Conservation (phyloP, 371 early-diverging fungal genomes). For the Apophysomyces elegans region DNA sequence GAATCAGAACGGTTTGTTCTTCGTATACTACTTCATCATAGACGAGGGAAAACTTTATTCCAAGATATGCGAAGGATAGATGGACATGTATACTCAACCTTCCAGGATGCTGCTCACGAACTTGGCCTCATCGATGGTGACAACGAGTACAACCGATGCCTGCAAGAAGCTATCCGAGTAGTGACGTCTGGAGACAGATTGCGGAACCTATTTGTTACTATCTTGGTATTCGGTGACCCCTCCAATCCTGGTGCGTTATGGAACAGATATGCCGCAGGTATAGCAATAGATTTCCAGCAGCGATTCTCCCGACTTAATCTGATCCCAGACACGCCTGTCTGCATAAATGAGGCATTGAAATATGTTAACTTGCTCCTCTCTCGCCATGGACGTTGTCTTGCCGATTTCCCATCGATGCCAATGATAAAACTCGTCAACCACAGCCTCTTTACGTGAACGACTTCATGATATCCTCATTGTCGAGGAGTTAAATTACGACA, state of each 20-base stretch:
- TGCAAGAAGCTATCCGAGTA: slow-evolving; percentile 7
- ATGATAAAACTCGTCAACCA: not conserved
- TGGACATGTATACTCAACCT: slow-evolving; percentile 3
- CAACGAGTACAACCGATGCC: slow-evolving; percentile 8
- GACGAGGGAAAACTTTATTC: slow-evolving; percentile 14
- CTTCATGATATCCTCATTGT: not conserved
- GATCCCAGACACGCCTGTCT: slow-evolving; percentile 1
- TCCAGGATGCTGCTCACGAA: slow-evolving; percentile 8
- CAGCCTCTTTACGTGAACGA: not conserved
- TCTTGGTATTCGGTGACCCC: slow-evolving; percentile 8
- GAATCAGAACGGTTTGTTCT: not conserved
- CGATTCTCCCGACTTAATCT: not conserved
- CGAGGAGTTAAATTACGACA: not conserved
- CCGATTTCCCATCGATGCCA: not conserved
- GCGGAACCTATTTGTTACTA: slow-evolving; percentile 10
- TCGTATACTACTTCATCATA: slow-evolving; percentile 12
- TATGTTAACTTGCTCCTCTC: slow-evolving; percentile 9
- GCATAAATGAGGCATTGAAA: slow-evolving; percentile 1
- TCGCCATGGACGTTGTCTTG: not conserved
- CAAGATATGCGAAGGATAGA: slow-evolving; percentile 9
- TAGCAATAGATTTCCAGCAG: slow-evolving; percentile 13
- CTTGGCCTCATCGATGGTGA: not conserved
- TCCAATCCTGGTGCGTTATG: slow-evolving; percentile 15
- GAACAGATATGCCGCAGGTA: not conserved
- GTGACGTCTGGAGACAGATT: slow-evolving; percentile 2